Base-by-base conservation (phyloP, 306 rosid genomes). In the Vicia villosa region DNA sequence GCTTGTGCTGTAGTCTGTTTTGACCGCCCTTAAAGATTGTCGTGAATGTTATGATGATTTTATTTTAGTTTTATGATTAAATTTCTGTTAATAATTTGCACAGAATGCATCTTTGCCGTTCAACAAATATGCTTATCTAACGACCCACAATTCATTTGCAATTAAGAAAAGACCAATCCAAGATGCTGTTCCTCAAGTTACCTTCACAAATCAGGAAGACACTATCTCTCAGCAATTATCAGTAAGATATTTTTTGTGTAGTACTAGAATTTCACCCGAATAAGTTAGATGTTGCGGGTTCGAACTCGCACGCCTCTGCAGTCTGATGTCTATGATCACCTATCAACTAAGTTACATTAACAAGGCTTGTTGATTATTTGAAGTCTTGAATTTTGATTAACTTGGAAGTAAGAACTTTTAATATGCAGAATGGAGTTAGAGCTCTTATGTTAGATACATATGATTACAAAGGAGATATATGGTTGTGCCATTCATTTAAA, bases 401-500 rank as follows among this genome's bases (percentile, higher is more conserved):
- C 17, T 49, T n/a, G 15, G 12, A 3, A 49, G 16, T 10, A 46
- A 45, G 10, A 46, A 40, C 14, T 40, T 10, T 77, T 0, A 34
- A 3, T 64, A 49, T 81, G 61, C 80, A 87, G 96, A 84, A 81
- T 46, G 97, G 97, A 10, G 92, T 84, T 68, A 63, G 97, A 34
- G 89, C 77, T 10, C 78, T 91, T 12, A 84, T 88, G 92, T 74
- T 91, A 7, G 97, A 86, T 72, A 84, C 94, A 1, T 91, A 91
- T 72, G 97, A 88, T 40, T 91, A 75, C 43, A 41, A 81, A 28
- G 90, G 88, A 47, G 89, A 80, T 21, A 71, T 91, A 3, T 91
- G 97, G 95, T 41, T 91, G 77, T 91, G 97, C 64, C 97, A 91
- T 86, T 91, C 97, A 14, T 81, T 81, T 40, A 67, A 72, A 15